Conservation (phyloP, 116 monocot genomes). For the Posidonia oceanica region DNA sequence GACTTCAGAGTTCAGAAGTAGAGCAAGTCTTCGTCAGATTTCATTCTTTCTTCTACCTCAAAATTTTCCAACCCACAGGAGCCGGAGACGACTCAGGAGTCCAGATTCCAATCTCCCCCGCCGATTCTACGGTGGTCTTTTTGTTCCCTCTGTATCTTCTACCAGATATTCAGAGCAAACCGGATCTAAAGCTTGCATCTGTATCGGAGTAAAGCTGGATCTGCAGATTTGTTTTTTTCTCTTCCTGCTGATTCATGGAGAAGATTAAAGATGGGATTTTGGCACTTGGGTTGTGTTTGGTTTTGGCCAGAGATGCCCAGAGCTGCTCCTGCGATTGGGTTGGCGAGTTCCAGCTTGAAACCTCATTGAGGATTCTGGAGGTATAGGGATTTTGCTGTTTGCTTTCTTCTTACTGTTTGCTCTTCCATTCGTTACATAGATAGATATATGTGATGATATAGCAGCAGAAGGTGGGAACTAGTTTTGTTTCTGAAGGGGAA, state of each 20-base stretch:
- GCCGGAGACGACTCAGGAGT: no score
- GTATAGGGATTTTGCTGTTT: background rate
- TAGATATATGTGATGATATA: background rate
- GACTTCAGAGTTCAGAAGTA: no score
- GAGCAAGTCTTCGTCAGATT: no score
- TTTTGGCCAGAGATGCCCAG: background rate
- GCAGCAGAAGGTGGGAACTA: background rate
- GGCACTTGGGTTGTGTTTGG: background rate
- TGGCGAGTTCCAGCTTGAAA: background rate
- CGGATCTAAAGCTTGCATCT: no score
- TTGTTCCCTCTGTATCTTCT: no score
- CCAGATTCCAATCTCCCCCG: no score
- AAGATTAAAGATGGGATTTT: constrained; percentile 6
- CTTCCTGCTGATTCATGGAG: constrained; percentile 2
- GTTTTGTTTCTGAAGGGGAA: background rate
- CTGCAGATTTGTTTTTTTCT: no score
- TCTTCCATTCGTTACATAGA: background rate
- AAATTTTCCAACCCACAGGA: no score
- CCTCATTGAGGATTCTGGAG: background rate
- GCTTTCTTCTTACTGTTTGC: background rate
- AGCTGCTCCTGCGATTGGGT: background rate
- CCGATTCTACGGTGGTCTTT: no score
- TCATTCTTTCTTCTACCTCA: no score
- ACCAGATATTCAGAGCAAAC: no score
- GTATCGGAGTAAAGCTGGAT: no score